Base-by-base conservation (phyloP, 108 stramenopile species). In the Pseudonitzschia multiseries region DNA sequence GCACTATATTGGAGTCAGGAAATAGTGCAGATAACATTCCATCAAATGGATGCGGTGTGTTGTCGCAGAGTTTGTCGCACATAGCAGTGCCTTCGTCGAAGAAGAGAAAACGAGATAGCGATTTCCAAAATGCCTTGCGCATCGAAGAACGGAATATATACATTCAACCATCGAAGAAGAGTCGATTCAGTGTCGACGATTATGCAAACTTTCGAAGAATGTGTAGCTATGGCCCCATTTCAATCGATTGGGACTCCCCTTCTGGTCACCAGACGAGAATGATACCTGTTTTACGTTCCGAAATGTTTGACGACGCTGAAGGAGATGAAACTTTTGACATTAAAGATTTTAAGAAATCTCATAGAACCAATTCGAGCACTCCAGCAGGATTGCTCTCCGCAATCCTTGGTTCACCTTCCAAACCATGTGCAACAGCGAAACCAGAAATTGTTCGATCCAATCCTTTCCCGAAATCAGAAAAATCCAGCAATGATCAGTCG, bases 251-350 rank as follows among this genome's bases (percentile, higher is more conserved):
- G 26, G 46, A n/a, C 26, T 56, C 26, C 2, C n/a, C 24, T 26
- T 24, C 54, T 21, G 10, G 26, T 26, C 2, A 4, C 24, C 12
- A 26, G 2, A 24, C 54, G 10, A 10, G 1, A 56, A 2, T 8
- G 2, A 56, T 2, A 22, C 3, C 32, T 62, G 61, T 31, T 17
- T 40, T 33, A 67, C 33, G 52, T 70, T n/a, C 31, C 40, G 75
- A 57, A 2, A 76, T 76, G 18, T 76, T 76, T 33, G 75, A 76
- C 24, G 75, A 76, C 32, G 75, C 75, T 17, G 75, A 76, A 36
- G 75, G 60, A 43, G 75, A 76, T 59, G 46, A 76, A 31, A 51
- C 68, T 33, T 76, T 76, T 33, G 75, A 69, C 27, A 14, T 67
- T n/a, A 22, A 44, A 18, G 15, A 18, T 15, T 44, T 29, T 43